A percentile compares a stretch with the other conserved stretches of the same genome.
Evolutionary conservation across 139 green algal species (phyloP).

Genomic region (Chlamydomonas schloesseri): DNA sequence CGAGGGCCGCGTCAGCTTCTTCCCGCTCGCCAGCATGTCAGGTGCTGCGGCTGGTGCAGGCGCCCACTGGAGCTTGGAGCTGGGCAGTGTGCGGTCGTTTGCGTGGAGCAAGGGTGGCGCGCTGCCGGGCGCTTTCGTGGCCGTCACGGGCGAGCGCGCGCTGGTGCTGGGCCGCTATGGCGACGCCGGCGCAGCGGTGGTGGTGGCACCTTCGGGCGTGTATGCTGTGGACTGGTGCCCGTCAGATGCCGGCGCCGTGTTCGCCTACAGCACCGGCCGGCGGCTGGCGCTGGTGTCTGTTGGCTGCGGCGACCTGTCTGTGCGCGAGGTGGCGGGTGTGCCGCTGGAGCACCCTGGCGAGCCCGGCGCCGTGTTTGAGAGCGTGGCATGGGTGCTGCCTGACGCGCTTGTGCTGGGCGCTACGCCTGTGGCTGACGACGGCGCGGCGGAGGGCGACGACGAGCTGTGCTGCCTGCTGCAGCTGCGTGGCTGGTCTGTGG

Average conservation of each 20-base stretch:
- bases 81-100: slow-evolving; percentile 23
- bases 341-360: slow-evolving; percentile 9
- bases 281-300: slow-evolving; percentile 6
- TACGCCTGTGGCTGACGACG: neutral
- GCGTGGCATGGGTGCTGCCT: slow-evolving; percentile 7
- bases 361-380: slow-evolving; percentile 10
- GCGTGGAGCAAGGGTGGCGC: slow-evolving; percentile 27
- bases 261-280: slow-evolving; percentile 18
- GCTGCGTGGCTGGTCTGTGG: slow-evolving; percentile 4
- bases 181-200: neutral
- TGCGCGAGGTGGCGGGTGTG: neutral
- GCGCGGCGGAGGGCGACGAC: neutral
- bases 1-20: neutral
- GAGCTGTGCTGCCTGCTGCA: slow-evolving; percentile 30
- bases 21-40: slow-evolving; percentile 5
- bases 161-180: slow-evolving; percentile 25
- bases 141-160: neutral
- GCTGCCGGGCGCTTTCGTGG: neutral
- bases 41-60: no score
- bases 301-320: neutral
- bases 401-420: slow-evolving; percentile 4
- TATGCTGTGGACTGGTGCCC: slow-evolving; percentile 33
- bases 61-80: no score
- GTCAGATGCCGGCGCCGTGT: neutral
- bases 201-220: neutral